A percentile compares a stretch with the other conserved stretches of the same genome.
These are phyloP conservation scores for Ilyonectria mors-panacis DNA, from an alignment of 2,329 filamentous ascomycete species.

Conservation along the genomic window DNA sequence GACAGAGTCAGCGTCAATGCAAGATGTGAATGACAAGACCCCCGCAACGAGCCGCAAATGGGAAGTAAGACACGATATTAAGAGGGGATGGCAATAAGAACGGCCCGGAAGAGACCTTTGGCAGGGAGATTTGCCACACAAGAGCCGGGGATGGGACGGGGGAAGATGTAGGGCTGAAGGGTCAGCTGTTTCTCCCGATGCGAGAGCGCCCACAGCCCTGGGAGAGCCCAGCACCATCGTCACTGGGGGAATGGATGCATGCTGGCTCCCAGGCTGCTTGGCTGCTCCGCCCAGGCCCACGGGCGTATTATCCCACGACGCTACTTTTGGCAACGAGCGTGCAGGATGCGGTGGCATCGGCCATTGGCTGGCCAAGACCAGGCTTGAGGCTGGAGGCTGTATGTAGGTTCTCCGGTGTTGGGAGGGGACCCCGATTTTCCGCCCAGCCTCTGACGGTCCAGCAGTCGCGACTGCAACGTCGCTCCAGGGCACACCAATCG, in stretches of 20 bases:
- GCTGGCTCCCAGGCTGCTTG: conserved; percentile 22
- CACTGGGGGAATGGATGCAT: conserved; percentile 14
- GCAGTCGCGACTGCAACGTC: conserved; percentile 14
- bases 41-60: conserved; percentile 29
- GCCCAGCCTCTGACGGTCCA: conserved; percentile 27
- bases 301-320: conserved; percentile 21
- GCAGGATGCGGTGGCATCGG: conserved; percentile 29
- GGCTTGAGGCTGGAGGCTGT: conserved; percentile 22
- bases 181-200: conserved; percentile 39
- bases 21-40: conserved; percentile 10
- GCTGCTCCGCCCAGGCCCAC: conserved; percentile 29
- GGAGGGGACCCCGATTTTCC: conserved; percentile 10
- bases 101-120: conserved; percentile 20
- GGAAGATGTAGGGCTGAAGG: conserved; percentile 43
- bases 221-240: not conserved
- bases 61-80: conserved; percentile 27
- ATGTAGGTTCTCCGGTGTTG: conserved; percentile 4
- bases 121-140: conserved; percentile 26
- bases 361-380: conserved; percentile 29
- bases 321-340: conserved; percentile 35
- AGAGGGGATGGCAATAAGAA: conserved; percentile 16
- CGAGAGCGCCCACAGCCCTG: conserved; percentile 1
- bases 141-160: not conserved
- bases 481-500: conserved; percentile 9
- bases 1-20: conserved; percentile 19